phyloP scores from a whole-genome alignment of 495 filamentous ascomycete species.

The Lasiosphaeria hispida region DNA sequence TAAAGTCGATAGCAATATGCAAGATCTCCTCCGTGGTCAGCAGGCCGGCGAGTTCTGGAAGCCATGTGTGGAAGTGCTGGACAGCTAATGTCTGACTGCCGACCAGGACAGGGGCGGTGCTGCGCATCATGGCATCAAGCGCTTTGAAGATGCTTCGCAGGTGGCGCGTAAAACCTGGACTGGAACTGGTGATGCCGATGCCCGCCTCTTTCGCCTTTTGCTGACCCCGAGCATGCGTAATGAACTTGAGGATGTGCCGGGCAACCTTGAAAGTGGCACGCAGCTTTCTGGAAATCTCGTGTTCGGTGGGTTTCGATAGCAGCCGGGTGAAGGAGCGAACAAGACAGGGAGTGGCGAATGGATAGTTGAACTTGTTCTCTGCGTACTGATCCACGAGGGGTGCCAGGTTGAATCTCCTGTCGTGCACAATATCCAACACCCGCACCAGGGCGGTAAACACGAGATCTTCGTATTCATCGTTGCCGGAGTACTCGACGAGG shows the following conservation, averaged over 20 bases:
- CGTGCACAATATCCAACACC: conserved; percentile 89
- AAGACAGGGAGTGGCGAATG: conserved; percentile 89
- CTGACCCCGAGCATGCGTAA: conserved; percentile 81
- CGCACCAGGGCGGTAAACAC: conserved; percentile 87
- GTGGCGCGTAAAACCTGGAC: conserved; percentile 76
- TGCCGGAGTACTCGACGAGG: conserved; percentile 79
- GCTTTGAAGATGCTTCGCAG: conserved; percentile 84
- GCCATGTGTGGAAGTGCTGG: conserved; percentile 95
- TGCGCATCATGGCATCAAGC: conserved; percentile 84
- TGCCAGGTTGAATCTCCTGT: conserved; percentile 86
- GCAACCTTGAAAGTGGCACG: conserved; percentile 95
- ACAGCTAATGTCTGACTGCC: conserved; percentile 94
- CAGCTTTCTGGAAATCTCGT: conserved; percentile 76
- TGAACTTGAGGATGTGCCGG: conserved; percentile 89
- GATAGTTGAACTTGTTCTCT: conserved; percentile 87
- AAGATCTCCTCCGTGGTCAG: conserved; percentile 82
- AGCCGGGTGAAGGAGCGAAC: conserved; percentile 82
- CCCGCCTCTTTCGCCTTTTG: conserved; percentile 85
- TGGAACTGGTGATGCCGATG: conserved; percentile 79
- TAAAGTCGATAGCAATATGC: conserved; percentile 86
- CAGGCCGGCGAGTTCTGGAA: conserved; percentile 78
- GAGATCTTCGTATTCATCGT: conserved; percentile 88
- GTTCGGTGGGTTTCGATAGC: conserved; percentile 72
- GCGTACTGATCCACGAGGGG: conserved; percentile 90
- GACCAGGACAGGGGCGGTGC: conserved; percentile 76